Evolutionary conservation across 2,329 filamentous ascomycete genomes (phyloP).

Genomic region (Zopfia rhizophila): DNA sequence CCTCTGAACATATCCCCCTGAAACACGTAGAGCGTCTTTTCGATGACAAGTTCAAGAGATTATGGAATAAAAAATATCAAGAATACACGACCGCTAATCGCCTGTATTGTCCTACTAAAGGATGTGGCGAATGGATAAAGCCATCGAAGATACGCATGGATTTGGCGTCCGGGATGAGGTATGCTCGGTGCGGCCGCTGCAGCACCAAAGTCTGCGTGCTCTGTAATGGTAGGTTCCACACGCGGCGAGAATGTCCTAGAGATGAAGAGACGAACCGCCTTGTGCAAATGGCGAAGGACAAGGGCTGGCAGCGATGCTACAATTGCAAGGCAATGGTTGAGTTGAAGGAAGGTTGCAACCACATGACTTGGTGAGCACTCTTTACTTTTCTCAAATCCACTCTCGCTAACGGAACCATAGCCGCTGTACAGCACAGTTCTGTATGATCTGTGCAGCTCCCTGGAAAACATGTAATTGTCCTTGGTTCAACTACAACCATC

Average conservation of each 20-base stretch:
- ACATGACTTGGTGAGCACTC: conserved; percentile 80
- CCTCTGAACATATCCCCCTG: conserved; percentile 75
- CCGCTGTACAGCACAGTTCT: conserved; percentile 85
- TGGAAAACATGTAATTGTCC: conserved; percentile 88
- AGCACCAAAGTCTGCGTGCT: conserved; percentile 76
- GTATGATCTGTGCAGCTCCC: conserved; percentile 82
- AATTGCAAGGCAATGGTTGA: conserved; percentile 80
- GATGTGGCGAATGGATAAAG: conserved; percentile 83
- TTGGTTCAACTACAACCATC: conserved; percentile 73
- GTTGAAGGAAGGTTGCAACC: conserved; percentile 84
- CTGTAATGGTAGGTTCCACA: conserved; percentile 81
- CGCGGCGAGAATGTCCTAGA: conserved; percentile 72
- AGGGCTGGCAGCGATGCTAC: conserved; percentile 80
- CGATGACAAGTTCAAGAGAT: conserved; percentile 76
- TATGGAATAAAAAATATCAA: conserved; percentile 83
- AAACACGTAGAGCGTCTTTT: conserved; percentile 82
- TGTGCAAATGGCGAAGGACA: conserved; percentile 71
- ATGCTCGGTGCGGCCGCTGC: conserved; percentile 77
- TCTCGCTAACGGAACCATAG: conserved; percentile 51
- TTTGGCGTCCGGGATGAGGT: conserved; percentile 63
- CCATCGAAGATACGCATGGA: conserved; percentile 73
- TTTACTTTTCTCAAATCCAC: conserved; percentile 10
- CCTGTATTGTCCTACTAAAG: conserved; percentile 77
- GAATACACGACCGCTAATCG: conserved; percentile 80
- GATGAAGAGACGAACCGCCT: conserved; percentile 73